Base-by-base conservation (phyloP, 73 alveolate genomes). In the Paramecium pentaurelia region DNA sequence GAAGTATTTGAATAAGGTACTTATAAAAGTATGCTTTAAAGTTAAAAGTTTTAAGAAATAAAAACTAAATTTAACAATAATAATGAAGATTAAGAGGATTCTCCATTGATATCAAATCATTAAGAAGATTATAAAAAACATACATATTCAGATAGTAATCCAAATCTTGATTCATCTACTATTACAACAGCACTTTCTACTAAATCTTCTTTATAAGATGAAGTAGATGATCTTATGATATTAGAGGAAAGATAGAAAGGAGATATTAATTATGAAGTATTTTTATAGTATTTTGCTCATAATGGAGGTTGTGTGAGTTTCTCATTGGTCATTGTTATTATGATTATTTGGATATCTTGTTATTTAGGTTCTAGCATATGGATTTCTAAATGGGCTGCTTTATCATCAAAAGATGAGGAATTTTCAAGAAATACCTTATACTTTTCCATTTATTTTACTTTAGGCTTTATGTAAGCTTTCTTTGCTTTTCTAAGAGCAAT, bases 111-210 rank as follows among this genome's bases (percentile, higher is more conserved):
- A 42, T 80, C 96, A 51, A 97, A 97, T 92, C 94, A 97, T 36
- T 94, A 96, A 91, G 93, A 99, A 8, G 97, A 95, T 93, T 97
- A 90, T 44, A 86, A 87, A 16, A 93, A 70, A 27, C n/a, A 32
- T 27, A 60, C 71, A 8, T 75, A 90, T 22, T 16, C 3, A 36
- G 95, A 86, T n/a, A 12, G 64, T 5, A 88, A 58, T 8, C 60
- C 73, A 64, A 64, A 16, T 22, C 80, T 92, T 11, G 95, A 94
- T 49, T 14, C 16, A 0, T 32, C 58, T 9, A 64, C 20, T 0
- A 88, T 77, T 14, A 18, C 73, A 6, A 18, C 73, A 6, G 16
- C 77, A 30, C 60, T 92, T 93, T 92, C 94, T 60, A 87, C 25
- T 73, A n/a, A 64, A 93, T 83, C 94, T 80, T 85, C 70, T 0